Evolutionary conservation across 2,329 filamentous ascomycete species (phyloP).

Genomic region (Dothideomycetes sp.): DNA sequence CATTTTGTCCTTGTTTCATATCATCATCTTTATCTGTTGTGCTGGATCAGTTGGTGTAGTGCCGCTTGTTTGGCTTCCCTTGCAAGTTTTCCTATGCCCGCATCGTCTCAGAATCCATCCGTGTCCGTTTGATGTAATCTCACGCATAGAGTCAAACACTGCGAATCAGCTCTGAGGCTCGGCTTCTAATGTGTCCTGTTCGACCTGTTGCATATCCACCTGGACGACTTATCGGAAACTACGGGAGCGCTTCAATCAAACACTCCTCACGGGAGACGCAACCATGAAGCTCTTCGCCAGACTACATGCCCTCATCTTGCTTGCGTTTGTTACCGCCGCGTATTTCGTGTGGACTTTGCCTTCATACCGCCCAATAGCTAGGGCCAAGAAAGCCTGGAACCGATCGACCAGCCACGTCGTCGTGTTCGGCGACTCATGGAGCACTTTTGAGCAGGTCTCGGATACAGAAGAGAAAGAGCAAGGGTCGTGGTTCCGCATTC

Average conservation of each 20-base stretch:
- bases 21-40: too few species aligned
- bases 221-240: too few species aligned
- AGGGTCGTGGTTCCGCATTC: neutral
- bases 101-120: too few species aligned
- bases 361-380: slow-evolving; percentile 5
- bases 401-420: neutral
- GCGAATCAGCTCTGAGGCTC: too few species aligned
- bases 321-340: slow-evolving; percentile 5
- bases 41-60: too few species aligned
- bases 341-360: slow-evolving; percentile 1
- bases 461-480: neutral
- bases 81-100: too few species aligned
- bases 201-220: too few species aligned
- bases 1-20: too few species aligned
- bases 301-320: slow-evolving; percentile 6
- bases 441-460: slow-evolving; percentile 4
- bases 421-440: slow-evolving; percentile 8
- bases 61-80: too few species aligned
- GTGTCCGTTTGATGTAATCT: too few species aligned
- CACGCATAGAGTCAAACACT: too few species aligned
- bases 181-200: too few species aligned
- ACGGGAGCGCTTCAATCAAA: neutral
- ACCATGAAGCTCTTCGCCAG: slow-evolving; percentile 7
- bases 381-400: slow-evolving; percentile 6
- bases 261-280: neutral